Evolutionary conservation across 805 yeast species (phyloP).

Genomic region (Yarrowia sp.): DNA sequence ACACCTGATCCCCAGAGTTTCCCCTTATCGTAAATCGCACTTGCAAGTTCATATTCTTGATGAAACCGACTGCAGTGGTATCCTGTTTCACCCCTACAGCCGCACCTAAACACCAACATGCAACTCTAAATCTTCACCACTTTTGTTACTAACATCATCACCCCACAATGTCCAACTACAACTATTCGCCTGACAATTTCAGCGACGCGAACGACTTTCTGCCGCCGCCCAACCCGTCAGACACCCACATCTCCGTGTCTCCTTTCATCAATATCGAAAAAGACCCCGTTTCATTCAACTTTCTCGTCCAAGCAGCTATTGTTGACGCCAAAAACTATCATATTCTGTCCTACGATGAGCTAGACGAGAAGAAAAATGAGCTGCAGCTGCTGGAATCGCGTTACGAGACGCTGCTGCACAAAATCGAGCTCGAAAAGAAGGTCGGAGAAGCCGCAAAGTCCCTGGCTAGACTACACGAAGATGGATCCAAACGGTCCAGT

Average conservation of each 20-base stretch:
- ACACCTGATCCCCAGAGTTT: no score
- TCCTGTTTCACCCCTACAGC: not conserved
- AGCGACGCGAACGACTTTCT: slow-evolving; percentile 19
- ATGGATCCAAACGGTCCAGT: not conserved
- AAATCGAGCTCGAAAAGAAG: slow-evolving; percentile 44
- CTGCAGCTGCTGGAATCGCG: slow-evolving; percentile 41
- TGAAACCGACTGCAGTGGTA: no score
- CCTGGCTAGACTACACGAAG: slow-evolving; percentile 43
- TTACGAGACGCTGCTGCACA: slow-evolving; percentile 41
- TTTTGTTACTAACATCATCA: not conserved
- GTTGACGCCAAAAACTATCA: slow-evolving; percentile 45
- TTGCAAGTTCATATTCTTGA: no score
- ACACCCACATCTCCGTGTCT: slow-evolving; percentile 43
- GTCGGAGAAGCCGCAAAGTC: slow-evolving; percentile 46
- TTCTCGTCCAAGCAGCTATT: slow-evolving; percentile 45
- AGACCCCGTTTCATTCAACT: slow-evolving; percentile 45
- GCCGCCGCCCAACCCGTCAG: slow-evolving; percentile 21
- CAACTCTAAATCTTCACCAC: slow-evolving; percentile 15
- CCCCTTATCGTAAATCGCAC: no score
- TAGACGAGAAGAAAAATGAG: slow-evolving; percentile 44
- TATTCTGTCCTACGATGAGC: slow-evolving; percentile 45
- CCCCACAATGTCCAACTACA: slow-evolving; percentile 28
- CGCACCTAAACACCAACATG: slow-evolving; percentile 17
- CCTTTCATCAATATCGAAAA: slow-evolving; percentile 43
- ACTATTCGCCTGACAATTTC: slow-evolving; percentile 20